Evolutionary conservation across 2,329 filamentous ascomycete species (phyloP), one percentile per base, ranked within the genome.

Genomic region (Colletotrichum salicis): DNA sequence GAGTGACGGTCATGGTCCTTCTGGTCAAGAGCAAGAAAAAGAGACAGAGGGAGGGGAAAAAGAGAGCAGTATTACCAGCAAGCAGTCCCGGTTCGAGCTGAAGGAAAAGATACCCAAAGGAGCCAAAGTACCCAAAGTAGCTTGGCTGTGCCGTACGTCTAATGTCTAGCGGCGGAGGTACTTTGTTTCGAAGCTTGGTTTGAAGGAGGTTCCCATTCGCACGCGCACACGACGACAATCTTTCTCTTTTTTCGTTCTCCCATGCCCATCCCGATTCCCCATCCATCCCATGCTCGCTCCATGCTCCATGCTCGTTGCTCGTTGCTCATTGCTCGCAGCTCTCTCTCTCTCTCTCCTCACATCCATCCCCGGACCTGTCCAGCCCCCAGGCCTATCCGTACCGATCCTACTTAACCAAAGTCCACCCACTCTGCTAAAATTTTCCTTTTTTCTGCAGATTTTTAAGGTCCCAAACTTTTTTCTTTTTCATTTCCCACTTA

Each of bases 121-220:
- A 51, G 41, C 27, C 56, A 35, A 51, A 51, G 45, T 51, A 51
- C 45, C 45, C 15, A 24, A 61, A 59, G 35, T 45, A 48, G 15
- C 33, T 27, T 48, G n/a, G 33, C 62, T 57, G 35, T 48, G 52
- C 62, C 62, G 62, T 58, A 48, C 27, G 29, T 57, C 37, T 45
- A 65, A 48, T n/a, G 19, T 57, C 37, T 45, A 65, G 54, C 51
- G 61, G 61, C 33, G 33, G 51, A 64, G 51, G 61, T 66, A 58
- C 54, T 67, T 69, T 31, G 70, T 72, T 72, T 72, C 70, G 70
- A 72, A 24, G 41, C 64, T 69, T 70, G 68, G 73, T 74, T 74
- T 74, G 73, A 73, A 74, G 73, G 73, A 74, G 73, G 54, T 73
- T 64, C 61, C 68, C 61, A 71, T 67, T 70, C 61, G 65, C 66